These are phyloP conservation scores for Fusarium piperis DNA, from an alignment of 2,329 filamentous ascomycete genomes.

Conservation along the genomic window DNA sequence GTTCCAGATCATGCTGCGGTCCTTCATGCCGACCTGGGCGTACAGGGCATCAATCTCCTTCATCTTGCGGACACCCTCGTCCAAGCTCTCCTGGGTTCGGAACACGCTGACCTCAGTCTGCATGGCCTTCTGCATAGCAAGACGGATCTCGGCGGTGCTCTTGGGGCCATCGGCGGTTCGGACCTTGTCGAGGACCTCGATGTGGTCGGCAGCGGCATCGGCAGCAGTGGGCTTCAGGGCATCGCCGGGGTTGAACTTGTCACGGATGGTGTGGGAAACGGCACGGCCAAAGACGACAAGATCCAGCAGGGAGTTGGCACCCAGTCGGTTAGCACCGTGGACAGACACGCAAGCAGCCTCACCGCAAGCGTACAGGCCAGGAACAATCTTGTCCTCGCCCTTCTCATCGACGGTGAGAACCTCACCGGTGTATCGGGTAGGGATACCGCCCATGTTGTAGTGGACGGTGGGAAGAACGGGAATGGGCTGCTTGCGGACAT, in stretches of 20 bases:
- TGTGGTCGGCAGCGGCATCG: constrained; percentile 89
- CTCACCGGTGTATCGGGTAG: constrained; percentile 96
- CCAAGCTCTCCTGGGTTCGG: constrained; percentile 91
- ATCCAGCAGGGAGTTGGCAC: constrained; percentile 97
- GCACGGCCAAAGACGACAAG: constrained; percentile 97
- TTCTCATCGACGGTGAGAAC: constrained; percentile 87
- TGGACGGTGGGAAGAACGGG: constrained; percentile 96
- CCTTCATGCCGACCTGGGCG: constrained; percentile 90
- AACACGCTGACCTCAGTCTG: constrained; percentile 97
- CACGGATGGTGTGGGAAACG: constrained; percentile 95
- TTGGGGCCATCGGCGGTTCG: constrained; percentile 86
- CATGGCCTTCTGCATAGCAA: constrained; percentile 98
- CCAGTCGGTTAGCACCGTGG: constrained; percentile 96
- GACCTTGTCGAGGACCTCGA: constrained; percentile 85
- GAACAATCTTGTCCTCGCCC: constrained; percentile 92
- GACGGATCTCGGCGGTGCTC: constrained; percentile 87
- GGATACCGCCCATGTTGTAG: constrained; percentile 99
- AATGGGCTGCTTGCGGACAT: constrained; percentile 96
- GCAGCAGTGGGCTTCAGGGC: constrained; percentile 82
- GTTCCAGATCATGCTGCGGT: constrained; percentile 99
- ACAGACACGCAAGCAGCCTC: constrained; percentile 98
- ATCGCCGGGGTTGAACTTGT: constrained; percentile 87
- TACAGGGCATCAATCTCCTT: constrained; percentile 83
- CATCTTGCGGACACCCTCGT: constrained; percentile 92
- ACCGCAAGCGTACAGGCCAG: constrained; percentile 94